A percentile compares a stretch with the other conserved stretches of the same genome.
These are phyloP conservation scores for Zarea fungicola DNA, from an alignment of 2,329 filamentous ascomycete genomes.

Conservation along the genomic window DNA sequence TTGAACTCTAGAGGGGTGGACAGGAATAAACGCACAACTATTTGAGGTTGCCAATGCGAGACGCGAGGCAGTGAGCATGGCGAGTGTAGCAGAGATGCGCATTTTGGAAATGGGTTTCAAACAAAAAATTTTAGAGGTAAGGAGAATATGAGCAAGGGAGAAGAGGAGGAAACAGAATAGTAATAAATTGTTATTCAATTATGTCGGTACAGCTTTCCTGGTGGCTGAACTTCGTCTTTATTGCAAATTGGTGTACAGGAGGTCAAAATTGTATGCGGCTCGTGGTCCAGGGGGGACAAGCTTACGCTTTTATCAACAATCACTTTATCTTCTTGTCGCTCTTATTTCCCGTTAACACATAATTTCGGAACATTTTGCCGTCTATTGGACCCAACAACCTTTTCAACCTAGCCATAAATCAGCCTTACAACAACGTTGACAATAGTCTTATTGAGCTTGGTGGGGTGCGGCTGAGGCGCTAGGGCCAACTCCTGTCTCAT, in stretches of 20 bases:
- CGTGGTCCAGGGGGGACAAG: no score
- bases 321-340: no score
- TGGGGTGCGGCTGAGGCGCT: conserved; percentile 7
- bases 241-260: no score
- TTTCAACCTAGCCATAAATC: no score
- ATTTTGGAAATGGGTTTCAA: background rate
- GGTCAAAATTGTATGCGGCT: no score
- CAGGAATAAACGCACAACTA: background rate
- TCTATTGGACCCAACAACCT: no score
- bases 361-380: no score
- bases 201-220: no score
- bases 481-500: background rate
- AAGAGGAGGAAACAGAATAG: background rate
- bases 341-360: no score
- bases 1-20: background rate
- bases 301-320: no score
- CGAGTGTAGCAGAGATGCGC: background rate
- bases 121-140: background rate
- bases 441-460: background rate
- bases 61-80: background rate
- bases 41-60: background rate
- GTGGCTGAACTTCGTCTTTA: no score
- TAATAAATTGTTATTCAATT: no score
- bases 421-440: background rate
- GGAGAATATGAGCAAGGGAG: background rate